Evolutionary conservation across 176 grass and related monocot genomes (phyloP).

Genomic region (Alopecurus myosuroides): DNA sequence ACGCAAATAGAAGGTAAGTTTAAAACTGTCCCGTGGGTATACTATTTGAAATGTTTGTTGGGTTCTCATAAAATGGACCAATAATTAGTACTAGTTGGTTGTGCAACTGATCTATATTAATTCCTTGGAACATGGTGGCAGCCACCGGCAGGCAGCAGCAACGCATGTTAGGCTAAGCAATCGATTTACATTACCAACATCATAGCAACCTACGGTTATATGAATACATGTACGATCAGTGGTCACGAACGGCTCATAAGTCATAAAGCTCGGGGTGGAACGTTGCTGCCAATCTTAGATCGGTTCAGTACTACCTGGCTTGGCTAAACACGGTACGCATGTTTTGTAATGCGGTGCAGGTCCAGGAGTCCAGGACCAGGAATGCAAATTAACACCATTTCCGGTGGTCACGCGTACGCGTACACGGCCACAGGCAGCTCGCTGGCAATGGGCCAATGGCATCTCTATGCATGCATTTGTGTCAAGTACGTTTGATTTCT

Average conservation of each 20-base stretch:
- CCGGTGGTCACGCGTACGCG: not conserved
- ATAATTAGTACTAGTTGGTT: not conserved
- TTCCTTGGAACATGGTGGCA: conserved; percentile 14
- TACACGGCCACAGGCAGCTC: not conserved
- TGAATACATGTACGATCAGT: not conserved
- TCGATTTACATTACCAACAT: not conserved
- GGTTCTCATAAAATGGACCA: not conserved
- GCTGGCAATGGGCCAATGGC: not conserved
- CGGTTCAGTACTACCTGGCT: not conserved
- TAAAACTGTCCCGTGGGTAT: no score
- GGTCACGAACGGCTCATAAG: no score
- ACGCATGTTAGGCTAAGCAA: not conserved
- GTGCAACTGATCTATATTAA: not conserved
- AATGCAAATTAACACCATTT: no score
- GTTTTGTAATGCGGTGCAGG: no score
- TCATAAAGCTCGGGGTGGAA: not conserved
- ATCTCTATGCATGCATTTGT: not conserved
- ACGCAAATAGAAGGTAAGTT: no score
- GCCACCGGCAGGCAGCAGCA: not conserved
- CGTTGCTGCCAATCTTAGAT: not conserved
- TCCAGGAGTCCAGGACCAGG: no score
- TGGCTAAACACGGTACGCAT: no score
- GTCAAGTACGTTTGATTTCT: no score
- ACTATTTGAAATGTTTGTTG: no score
- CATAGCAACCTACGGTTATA: not conserved